phyloP scores from a whole-genome alignment of 2,329 filamentous ascomycete genomes.

The Venturia nashicola region DNA sequence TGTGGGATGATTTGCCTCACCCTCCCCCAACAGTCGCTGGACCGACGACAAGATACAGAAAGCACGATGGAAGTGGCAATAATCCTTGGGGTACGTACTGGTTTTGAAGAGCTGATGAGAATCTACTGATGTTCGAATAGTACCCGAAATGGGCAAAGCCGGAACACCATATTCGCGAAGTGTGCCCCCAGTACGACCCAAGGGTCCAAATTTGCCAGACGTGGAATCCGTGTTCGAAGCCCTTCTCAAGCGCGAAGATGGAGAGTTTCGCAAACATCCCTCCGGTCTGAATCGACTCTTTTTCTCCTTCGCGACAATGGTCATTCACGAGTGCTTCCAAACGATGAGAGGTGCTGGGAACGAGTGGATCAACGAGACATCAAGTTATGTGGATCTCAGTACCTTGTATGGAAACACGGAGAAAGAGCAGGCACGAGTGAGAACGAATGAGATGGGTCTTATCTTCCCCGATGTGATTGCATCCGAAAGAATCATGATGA shows the following conservation, averaged over 20 bases:
- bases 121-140: neutral
- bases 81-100: slow-evolving; percentile 28
- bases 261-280: slow-evolving; percentile 30
- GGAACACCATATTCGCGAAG: slow-evolving; percentile 34
- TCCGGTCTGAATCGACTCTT: slow-evolving; percentile 33
- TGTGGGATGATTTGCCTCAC: slow-evolving; percentile 41
- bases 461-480: slow-evolving; percentile 34
- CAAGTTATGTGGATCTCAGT: slow-evolving; percentile 35
- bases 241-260: slow-evolving; percentile 29
- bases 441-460: slow-evolving; percentile 30
- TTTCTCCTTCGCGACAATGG: slow-evolving; percentile 36
- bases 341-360: slow-evolving; percentile 22
- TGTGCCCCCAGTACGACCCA: slow-evolving; percentile 32
- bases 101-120: neutral
- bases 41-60: slow-evolving; percentile 31
- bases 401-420: slow-evolving; percentile 34
- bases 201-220: slow-evolving; percentile 37
- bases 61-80: slow-evolving; percentile 33
- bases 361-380: slow-evolving; percentile 34
- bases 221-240: slow-evolving; percentile 35
- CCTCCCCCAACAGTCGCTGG: slow-evolving; percentile 35
- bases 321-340: slow-evolving; percentile 38
- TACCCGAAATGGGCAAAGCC: slow-evolving; percentile 40
- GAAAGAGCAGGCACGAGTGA: slow-evolving; percentile 29
- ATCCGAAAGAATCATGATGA: slow-evolving; percentile 34